A percentile compares a stretch with the other conserved stretches of the same genome.
phyloP scores from a whole-genome alignment of 345 rosid genomes.

The Dovyalis caffra region DNA sequence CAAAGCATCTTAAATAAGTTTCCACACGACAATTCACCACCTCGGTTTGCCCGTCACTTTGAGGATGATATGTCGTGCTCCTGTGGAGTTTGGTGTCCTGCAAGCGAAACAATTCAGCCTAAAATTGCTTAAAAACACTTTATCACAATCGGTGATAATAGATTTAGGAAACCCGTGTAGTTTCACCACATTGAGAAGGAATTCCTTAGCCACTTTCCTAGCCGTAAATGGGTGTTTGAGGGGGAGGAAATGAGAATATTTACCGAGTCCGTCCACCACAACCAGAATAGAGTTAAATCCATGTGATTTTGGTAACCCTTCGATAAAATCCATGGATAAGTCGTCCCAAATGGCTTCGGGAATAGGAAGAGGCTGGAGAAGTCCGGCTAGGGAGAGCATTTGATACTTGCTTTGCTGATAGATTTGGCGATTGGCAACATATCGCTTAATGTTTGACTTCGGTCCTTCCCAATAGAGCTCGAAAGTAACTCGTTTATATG shows the following conservation, averaged over 20 bases:
- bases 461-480: not conserved
- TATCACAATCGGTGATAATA: not conserved
- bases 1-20: not conserved
- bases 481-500: not conserved
- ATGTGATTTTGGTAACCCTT: not conserved
- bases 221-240: not conserved
- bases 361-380: not conserved
- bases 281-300: not conserved
- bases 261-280: not conserved
- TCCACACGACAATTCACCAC: not conserved
- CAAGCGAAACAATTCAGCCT: not conserved
- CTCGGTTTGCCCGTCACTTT: not conserved
- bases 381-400: not conserved
- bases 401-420: not conserved
- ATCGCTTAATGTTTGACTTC: not conserved
- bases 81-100: not conserved
- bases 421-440: not conserved
- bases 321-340: not conserved
- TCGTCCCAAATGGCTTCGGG: not conserved
- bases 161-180: not conserved
- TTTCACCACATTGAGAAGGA: not conserved
- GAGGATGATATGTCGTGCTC: not conserved
- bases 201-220: not conserved
- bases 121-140: not conserved
- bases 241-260: not conserved